These are phyloP conservation scores for Arabidopsis lyrata DNA, from an alignment of 441 rosid genomes.

Conservation along the genomic window DNA sequence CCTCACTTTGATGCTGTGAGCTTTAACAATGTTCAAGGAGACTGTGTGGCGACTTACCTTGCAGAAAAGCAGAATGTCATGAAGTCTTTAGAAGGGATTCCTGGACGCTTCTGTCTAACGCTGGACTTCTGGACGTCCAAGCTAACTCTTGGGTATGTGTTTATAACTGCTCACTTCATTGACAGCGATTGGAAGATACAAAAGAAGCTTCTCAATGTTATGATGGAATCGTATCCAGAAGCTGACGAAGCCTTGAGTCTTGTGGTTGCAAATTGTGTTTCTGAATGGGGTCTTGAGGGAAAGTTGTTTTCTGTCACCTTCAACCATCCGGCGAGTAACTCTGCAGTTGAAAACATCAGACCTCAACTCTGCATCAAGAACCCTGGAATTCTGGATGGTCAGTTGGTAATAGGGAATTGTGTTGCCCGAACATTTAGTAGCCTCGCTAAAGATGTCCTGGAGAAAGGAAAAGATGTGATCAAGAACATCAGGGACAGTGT, in stretches of 20 bases:
- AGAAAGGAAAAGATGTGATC: constrained; percentile 58
- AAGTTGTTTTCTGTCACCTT: constrained; percentile 78
- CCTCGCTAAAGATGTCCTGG: constrained; percentile 65
- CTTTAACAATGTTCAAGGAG: constrained; percentile 87
- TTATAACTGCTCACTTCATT: constrained; percentile 79
- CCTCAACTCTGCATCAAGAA: constrained; percentile 74
- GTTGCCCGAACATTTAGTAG: constrained; percentile 60
- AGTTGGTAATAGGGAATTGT: constrained; percentile 74
- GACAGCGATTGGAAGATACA: constrained; percentile 88
- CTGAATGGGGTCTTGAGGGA: constrained; percentile 86
- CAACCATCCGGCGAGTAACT: constrained; percentile 58
- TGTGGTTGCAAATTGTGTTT: constrained; percentile 82
- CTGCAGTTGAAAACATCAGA: constrained; percentile 70
- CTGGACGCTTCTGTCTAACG: constrained; percentile 82
- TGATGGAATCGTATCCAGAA: constrained; percentile 87
- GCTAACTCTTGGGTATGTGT: constrained; percentile 73
- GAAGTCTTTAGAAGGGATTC: constrained; percentile 69
- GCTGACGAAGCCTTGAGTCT: constrained; percentile 76
- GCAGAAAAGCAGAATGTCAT: constrained; percentile 82
- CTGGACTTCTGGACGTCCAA: constrained; percentile 79
- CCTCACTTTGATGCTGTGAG: constrained; percentile 69
- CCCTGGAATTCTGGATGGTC: constrained; percentile 78
- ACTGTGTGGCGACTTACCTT: constrained; percentile 83
- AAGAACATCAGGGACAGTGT: constrained; percentile 82
- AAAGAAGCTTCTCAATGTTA: constrained; percentile 73